Evolutionary conservation across 805 yeast genomes (phyloP), one percentile per base, ranked within the genome.

Genomic region (Suhomyces pyralidae): DNA sequence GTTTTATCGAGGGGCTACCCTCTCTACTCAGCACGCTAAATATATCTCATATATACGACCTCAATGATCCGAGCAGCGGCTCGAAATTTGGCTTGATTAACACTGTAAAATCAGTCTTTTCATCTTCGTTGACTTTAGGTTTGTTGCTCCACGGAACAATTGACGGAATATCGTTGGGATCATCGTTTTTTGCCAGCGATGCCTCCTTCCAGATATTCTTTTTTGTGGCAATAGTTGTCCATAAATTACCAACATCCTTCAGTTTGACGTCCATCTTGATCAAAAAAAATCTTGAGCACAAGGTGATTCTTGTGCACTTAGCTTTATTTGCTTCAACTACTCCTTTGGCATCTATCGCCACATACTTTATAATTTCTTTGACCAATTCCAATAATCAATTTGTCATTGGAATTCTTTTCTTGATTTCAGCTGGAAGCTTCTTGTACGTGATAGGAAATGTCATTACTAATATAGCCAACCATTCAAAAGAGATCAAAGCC

Each of bases 191-290:
- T 22, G 60, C 59, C n/a, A 65, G 71, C 19, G 69, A 69, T 51
- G 60, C 67, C 7, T 65, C 73, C 6, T 66, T 78, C 36, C 75
- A 69, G 53, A 36, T 72, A 46, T 58, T 83, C 38, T 81, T 88
- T 48, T 79, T 85, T 46, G 48, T 83, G 10, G 84, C 89, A 10
- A 80, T 88, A 26, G 74, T 87, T 54, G 61, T 85, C 30, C 94
- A 88, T 71, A 88, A 88, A 65, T 71, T 87, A 5, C 94, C 94
- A 0, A 85, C 93, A 0, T 77, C 90, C 5, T 84, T 88, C 64
- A 86, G 91, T 40, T 73, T 88, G 42, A 65, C 81, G 4, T 76
- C 88, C 1, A 73, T 86, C 14, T 70, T 88, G 28, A 59, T 81
- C 9, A 67, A 73, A 28, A 68, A 70, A 34, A 73, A 75, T 4